These are phyloP conservation scores for Fusarium sp. DNA, from an alignment of 2,329 filamentous ascomycete genomes.

Conservation along the genomic window DNA sequence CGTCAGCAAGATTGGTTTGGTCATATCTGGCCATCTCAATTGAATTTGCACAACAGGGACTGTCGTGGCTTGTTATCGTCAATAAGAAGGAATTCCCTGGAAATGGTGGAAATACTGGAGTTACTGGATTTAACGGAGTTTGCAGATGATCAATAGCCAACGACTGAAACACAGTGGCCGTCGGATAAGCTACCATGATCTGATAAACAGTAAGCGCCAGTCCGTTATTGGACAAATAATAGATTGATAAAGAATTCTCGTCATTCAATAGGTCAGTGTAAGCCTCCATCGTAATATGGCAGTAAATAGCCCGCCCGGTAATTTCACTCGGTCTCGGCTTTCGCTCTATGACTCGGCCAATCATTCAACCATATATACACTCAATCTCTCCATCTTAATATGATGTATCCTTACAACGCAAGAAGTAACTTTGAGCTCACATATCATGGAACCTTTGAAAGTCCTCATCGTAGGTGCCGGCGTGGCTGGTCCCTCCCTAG, in stretches of 20 bases:
- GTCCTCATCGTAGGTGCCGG: slow-evolving; percentile 34
- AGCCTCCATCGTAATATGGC: neutral
- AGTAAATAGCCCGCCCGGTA: neutral
- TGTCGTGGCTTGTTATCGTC: neutral
- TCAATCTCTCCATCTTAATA: no score
- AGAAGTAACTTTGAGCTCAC: no score
- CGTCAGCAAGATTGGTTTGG: neutral
- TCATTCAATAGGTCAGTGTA: neutral
- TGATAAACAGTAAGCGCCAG: neutral
- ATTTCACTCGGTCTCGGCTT: neutral
- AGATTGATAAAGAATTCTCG: neutral
- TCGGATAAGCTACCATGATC: neutral
- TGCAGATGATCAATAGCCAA: neutral
- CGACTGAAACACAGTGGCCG: neutral
- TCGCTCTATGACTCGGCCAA: neutral
- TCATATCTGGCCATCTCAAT: neutral
- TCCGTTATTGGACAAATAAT: accelerated
- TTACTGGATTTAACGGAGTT: neutral
- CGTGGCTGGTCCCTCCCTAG: slow-evolving; percentile 29
- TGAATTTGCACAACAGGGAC: neutral
- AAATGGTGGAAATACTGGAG: no score
- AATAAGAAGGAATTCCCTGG: no score
- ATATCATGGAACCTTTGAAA: slow-evolving; percentile 11
- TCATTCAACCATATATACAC: neutral
- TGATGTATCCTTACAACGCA: no score